These are phyloP conservation scores for Candida piceae DNA, from an alignment of 805 yeast genomes.

Conservation along the genomic window DNA sequence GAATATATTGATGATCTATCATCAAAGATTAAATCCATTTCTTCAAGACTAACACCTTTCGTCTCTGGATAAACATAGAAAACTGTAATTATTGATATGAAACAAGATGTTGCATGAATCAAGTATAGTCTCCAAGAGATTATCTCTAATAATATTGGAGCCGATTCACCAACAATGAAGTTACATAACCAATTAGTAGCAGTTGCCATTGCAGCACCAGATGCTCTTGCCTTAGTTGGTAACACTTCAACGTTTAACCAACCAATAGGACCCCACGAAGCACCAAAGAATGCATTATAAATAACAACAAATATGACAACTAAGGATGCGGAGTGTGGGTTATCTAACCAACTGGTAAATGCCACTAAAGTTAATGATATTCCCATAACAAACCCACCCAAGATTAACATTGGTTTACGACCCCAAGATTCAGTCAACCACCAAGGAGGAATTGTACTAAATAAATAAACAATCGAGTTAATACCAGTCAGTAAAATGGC, in stretches of 20 bases:
- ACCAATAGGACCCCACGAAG: slow-evolving; percentile 92
- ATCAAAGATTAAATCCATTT: slow-evolving; percentile 87
- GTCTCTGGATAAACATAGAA: slow-evolving; percentile 81
- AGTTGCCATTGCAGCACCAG: slow-evolving; percentile 86
- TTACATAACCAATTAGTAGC: slow-evolving; percentile 93
- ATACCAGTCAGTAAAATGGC: slow-evolving; percentile 91
- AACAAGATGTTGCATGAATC: slow-evolving; percentile 75
- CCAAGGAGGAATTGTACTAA: slow-evolving; percentile 85
- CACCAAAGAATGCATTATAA: slow-evolving; percentile 81
- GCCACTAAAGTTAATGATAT: slow-evolving; percentile 61
- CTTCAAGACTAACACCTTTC: slow-evolving; percentile 81
- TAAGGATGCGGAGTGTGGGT: slow-evolving; percentile 50
- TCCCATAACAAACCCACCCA: slow-evolving; percentile 81
- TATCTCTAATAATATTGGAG: slow-evolving; percentile 74
- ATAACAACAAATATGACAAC: slow-evolving; percentile 76
- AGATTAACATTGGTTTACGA: slow-evolving; percentile 71
- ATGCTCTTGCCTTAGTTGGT: slow-evolving; percentile 78
- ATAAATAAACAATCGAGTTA: slow-evolving; percentile 50
- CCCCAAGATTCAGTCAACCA: slow-evolving; percentile 89
- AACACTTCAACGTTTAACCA: slow-evolving; percentile 84
- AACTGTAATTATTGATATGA: slow-evolving; percentile 68
- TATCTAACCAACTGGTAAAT: slow-evolving; percentile 46
- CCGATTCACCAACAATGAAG: slow-evolving; percentile 86
- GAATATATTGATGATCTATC: slow-evolving; percentile 39
- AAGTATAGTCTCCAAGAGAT: slow-evolving; percentile 79